Conservation (phyloP, 2,329 filamentous ascomycete genomes). For the Furcasterigmium sp. region DNA sequence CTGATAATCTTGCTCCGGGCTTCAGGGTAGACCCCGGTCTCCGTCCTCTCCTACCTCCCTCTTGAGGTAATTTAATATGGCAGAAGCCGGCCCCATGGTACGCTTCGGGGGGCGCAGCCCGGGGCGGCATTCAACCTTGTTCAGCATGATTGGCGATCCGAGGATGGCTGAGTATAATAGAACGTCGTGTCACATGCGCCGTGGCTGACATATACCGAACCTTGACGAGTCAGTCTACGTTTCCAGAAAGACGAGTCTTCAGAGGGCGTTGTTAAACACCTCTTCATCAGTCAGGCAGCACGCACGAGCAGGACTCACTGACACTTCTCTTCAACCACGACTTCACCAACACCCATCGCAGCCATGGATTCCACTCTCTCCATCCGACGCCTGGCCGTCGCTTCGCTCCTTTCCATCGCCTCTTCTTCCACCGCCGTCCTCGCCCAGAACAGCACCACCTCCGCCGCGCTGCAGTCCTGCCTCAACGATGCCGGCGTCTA, state of each 20-base stretch:
- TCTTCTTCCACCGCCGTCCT: conserved; percentile 6
- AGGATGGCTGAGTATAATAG: not conserved
- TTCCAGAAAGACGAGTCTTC: no score
- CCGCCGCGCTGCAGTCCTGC: conserved; percentile 8
- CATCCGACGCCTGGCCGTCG: conserved; percentile 11
- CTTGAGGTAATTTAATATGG: not conserved
- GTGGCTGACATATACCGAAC: not conserved
- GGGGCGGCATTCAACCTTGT: not conserved
- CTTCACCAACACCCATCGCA: not conserved
- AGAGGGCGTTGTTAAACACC: no score
- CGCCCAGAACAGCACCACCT: conserved; percentile 7
- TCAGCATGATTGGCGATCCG: not conserved
- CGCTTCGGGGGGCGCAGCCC: not conserved
- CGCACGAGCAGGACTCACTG: not conserved
- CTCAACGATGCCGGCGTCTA: conserved; percentile 9
- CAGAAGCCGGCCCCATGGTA: not conserved
- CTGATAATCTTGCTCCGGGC: not conserved
- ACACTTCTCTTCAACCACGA: not conserved
- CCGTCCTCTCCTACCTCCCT: not conserved
- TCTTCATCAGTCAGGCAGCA: no score
- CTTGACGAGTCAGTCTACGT: no score
- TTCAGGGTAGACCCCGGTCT: not conserved
- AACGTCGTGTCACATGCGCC: not conserved
- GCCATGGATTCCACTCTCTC: conserved; percentile 11
- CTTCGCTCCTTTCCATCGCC: conserved; percentile 8